phyloP scores from a whole-genome alignment of 108 stramenopile genomes.

The Stephanodiscus triporus region DNA sequence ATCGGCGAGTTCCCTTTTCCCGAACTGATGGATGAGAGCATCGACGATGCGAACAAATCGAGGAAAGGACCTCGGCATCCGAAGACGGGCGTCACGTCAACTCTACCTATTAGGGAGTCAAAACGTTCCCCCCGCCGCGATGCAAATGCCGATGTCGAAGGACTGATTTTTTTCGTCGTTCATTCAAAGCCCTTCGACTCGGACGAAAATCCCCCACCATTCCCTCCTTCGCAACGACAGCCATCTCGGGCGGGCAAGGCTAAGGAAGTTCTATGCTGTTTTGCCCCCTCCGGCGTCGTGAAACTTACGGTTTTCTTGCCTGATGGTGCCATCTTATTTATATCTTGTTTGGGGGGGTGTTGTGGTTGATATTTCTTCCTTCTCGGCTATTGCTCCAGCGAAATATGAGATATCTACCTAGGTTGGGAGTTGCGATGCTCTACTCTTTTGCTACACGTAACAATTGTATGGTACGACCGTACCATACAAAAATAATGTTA shows the following conservation, averaged over 20 bases:
- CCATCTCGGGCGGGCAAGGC: slow-evolving; percentile 90
- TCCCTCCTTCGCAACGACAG: slow-evolving; percentile 52
- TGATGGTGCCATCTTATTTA: slow-evolving; percentile 72
- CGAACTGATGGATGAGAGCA: slow-evolving; percentile 2
- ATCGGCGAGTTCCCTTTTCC: background rate
- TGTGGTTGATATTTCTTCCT: slow-evolving; percentile 14
- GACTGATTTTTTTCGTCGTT: too few species aligned
- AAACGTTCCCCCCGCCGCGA: background rate
- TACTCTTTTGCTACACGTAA: too few species aligned
- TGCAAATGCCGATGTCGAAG: background rate
- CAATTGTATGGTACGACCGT: too few species aligned
- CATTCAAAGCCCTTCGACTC: slow-evolving; percentile 5
- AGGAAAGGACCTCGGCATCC: slow-evolving; percentile 1
- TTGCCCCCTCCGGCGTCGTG: slow-evolving; percentile 90
- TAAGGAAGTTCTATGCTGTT: slow-evolving; percentile 11
- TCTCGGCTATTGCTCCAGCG: slow-evolving; percentile 26
- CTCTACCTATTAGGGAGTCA: background rate
- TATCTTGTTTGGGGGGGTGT: background rate
- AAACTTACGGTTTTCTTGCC: slow-evolving; percentile 85
- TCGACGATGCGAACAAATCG: background rate
- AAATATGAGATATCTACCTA: background rate
- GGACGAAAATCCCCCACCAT: background rate
- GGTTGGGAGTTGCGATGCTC: too few species aligned
- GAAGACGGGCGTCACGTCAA: background rate
- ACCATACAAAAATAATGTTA: too few species aligned